Conservation (phyloP, 1,139 yeast species). For the Candida gigantensis region DNA sequence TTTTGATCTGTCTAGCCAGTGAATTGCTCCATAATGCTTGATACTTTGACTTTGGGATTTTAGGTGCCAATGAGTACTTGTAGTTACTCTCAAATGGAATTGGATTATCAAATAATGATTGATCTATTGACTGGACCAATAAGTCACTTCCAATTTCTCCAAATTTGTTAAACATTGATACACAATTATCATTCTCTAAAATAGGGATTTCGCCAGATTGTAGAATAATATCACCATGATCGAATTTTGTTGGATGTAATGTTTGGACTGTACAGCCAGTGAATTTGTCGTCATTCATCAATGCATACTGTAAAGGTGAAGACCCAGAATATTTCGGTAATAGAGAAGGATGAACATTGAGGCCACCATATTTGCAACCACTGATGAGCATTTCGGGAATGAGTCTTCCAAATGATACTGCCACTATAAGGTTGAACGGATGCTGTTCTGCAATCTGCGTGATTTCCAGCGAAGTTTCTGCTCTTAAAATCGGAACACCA, state of each 20-base stretch:
- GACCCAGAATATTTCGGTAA: constrained; percentile 86
- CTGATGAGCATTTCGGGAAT: constrained; percentile 65
- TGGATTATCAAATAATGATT: constrained; percentile 21
- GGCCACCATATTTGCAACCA: constrained; percentile 59
- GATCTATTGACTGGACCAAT: constrained; percentile 45
- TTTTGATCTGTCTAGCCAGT: constrained; percentile 40
- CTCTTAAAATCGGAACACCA: constrained; percentile 48
- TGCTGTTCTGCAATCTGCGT: constrained; percentile 20
- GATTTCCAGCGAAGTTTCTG: constrained; percentile 62
- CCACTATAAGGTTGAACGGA: constrained; percentile 66
- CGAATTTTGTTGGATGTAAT: constrained; percentile 83
- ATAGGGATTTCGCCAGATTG: constrained; percentile 53
- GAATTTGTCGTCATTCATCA: constrained; percentile 57
- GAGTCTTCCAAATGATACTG: constrained; percentile 85
- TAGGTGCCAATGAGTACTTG: constrained; percentile 57
- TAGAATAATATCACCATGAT: constrained; percentile 69
- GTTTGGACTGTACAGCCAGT: constrained; percentile 94
- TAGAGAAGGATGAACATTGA: constrained; percentile 91
- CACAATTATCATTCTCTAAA: constrained; percentile 40
- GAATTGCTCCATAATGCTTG: constrained; percentile 47
- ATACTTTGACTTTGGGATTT: constrained; percentile 43
- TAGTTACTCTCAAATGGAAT: constrained; percentile 19
- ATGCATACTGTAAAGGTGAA: constrained; percentile 82
- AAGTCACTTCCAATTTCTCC: constrained; percentile 63
- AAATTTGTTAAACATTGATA: constrained; percentile 45